Base-by-base conservation (phyloP, 2,329 filamentous ascomycete genomes). In the Tetracladium maxilliforme region DNA sequence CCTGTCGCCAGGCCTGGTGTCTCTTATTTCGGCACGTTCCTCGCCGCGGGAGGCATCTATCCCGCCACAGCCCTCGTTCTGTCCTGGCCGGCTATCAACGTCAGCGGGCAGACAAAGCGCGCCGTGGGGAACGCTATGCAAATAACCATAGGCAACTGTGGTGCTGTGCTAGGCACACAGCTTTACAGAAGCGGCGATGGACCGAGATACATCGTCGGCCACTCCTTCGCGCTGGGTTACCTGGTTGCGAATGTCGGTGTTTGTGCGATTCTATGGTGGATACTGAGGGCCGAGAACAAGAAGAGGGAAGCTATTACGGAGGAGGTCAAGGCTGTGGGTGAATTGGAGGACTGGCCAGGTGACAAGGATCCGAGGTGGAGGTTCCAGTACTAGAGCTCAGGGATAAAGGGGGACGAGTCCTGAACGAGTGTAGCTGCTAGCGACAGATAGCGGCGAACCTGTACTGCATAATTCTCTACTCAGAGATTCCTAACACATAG, bases 81-180 rank as follows among this genome's bases (percentile, higher is more conserved):
- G 0, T 70, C 67, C 2, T 81, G 75, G 74, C 70, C 73, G 0
- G 73, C 74, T 3, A 77, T 76, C 43, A 80, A 81, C 30, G 70
- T 81, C 1, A 72, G 69, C 0, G 71, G 72, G 0, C 72, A 79
- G 45, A 77, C 71, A 0, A 81, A 81, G 45, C 58, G 75, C 1
- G 70, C 69, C 2, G 68, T 72, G 4, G 70, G 68, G 3, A 78
- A 73, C 23, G 75, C 69, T 0, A 68, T 81, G 63, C 73, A 79
- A 36, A 79, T 81, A 29, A 73, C 66, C 7, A 71, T 81, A 25
- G 76, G 74, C 0, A 80, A 79, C 34, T 41, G 75, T 2, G 75
- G 74, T 1, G 73, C 71, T 0, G 70, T 80, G 0, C 36, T 82
- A 14, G 75, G 74, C 0, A 81, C 74, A 2, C 74, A 82, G 45